phyloP scores from a whole-genome alignment of 2,329 filamentous ascomycete species.

The Ophiocordyceps sinensis region DNA sequence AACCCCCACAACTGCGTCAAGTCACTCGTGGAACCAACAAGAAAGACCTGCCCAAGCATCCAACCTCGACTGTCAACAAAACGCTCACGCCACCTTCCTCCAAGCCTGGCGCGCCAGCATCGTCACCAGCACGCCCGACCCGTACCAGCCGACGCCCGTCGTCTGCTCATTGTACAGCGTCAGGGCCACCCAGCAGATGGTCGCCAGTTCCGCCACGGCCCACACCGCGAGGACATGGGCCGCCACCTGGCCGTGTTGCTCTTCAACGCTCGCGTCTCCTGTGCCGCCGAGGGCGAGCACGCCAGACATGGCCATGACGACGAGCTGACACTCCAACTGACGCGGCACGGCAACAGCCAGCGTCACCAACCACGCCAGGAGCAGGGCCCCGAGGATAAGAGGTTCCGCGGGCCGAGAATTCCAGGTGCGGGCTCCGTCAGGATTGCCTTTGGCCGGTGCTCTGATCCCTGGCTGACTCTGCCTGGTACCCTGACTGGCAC shows the following conservation, averaged over 20 bases:
- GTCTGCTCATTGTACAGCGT: conserved; percentile 13
- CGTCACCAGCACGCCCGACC: conserved; percentile 12
- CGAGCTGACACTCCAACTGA: conserved; percentile 12
- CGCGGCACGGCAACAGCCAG: conserved; percentile 9
- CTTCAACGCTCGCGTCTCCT: conserved; percentile 10
- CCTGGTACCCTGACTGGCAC: no score
- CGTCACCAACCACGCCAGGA: conserved; percentile 13
- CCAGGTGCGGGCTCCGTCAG: not conserved
- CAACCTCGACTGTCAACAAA: no score
- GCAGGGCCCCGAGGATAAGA: conserved; percentile 7
- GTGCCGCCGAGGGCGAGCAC: conserved; percentile 15
- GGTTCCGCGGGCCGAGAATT: conserved; percentile 4
- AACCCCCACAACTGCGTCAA: no score
- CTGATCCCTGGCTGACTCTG: not conserved
- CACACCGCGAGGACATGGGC: conserved; percentile 12
- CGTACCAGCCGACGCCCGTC: conserved; percentile 11
- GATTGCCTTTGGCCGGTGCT: not conserved
- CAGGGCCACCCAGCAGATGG: conserved; percentile 19
- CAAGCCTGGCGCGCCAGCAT: conserved; percentile 17
- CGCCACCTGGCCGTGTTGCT: conserved; percentile 3
- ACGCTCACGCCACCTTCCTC: not conserved
- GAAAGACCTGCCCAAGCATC: no score
- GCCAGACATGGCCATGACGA: conserved; percentile 12
- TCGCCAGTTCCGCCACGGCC: conserved; percentile 16
- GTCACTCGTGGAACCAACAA: no score